A percentile compares a stretch with the other conserved stretches of the same genome.
Evolutionary conservation across 148 eudicot species (phyloP).

Genomic region (Nepenthes gracilis): DNA sequence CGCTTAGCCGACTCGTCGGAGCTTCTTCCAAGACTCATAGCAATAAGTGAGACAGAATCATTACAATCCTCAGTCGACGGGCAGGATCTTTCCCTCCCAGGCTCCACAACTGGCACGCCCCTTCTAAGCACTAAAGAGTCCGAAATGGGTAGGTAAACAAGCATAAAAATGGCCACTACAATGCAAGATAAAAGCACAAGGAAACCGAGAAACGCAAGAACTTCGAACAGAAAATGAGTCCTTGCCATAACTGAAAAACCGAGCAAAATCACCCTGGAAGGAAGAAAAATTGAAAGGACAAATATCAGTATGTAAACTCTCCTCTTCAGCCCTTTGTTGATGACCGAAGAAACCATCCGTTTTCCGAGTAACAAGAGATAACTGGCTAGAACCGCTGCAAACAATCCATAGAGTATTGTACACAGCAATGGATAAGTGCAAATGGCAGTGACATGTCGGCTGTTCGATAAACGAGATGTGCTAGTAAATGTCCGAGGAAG

Average conservation of each 20-base stretch:
- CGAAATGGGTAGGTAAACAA: slow-evolving; percentile 74
- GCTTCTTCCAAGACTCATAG: slow-evolving; percentile 50
- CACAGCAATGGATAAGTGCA: slow-evolving; percentile 88
- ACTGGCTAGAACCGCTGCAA: slow-evolving; percentile 35
- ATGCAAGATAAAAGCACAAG: slow-evolving; percentile 60
- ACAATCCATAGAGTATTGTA: slow-evolving; percentile 74
- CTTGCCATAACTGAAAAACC: slow-evolving; percentile 72
- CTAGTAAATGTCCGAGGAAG: slow-evolving; percentile 45
- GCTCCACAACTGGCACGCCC: slow-evolving; percentile 49
- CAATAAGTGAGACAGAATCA: slow-evolving; percentile 57
- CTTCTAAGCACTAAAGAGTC: slow-evolving; percentile 81
- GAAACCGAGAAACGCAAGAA: slow-evolving; percentile 67
- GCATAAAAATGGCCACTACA: slow-evolving; percentile 56
- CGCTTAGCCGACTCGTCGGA: slow-evolving; percentile 47
- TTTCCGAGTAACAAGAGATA: slow-evolving; percentile 77
- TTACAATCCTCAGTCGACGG: slow-evolving; percentile 26
- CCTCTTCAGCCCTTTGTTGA: slow-evolving; percentile 81
- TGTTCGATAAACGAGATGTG: slow-evolving; percentile 14
- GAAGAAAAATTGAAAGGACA: slow-evolving; percentile 52
- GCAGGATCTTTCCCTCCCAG: slow-evolving; percentile 25
- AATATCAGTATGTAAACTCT: slow-evolving; percentile 68
- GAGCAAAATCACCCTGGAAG: slow-evolving; percentile 63
- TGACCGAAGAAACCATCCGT: slow-evolving; percentile 59
- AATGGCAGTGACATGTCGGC: slow-evolving; percentile 29
- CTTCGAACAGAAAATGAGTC: slow-evolving; percentile 50